Base-by-base conservation (phyloP, 2,329 filamentous ascomycete genomes). In the Colletotrichum cereale region DNA sequence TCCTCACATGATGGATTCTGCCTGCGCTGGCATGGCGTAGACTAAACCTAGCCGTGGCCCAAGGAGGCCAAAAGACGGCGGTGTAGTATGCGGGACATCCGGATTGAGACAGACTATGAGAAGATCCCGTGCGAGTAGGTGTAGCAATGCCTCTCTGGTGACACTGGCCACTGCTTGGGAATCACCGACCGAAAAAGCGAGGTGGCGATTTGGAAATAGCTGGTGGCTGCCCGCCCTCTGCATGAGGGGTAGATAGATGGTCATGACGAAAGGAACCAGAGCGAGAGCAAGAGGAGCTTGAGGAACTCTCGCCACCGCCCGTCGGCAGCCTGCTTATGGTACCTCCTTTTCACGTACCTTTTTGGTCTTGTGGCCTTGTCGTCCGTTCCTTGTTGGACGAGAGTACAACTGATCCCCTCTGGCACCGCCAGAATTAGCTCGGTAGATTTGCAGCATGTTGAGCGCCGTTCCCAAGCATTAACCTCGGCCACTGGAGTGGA, bases 1-100 rank as follows among this genome's bases (percentile, higher is more conserved):
- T 44, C 26, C 47, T 55, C 36, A 62, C 38, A 29, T 67, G 57
- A 67, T 29, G 16, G n/a, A 48, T 47, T 24, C 18, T 38, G n/a
- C 16, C 47, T 62, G 57, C 57, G 36, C 36, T 44, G 48, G 14
- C 36, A 48, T 29, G n/a, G 29, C 50, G 29, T 57, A n/a, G 16
- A 26, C 11, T n/a, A n/a, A 24, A 24, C 18, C 16, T 50, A 5
- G 29, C 6, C 42, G 47, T 29, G 21, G 26, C n/a, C n/a, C 10
- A 5, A 47, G 7, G 5, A 56, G 18, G 21, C 53, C 34, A 14
- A 34, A 38, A 14, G 11, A 56, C 12, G 53, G 53, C 53, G 53
- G 53, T 34, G 31, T 26, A 52, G 48, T 26, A 52, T 7, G 48
- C 26, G 31, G 31, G 26, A 29, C 26, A 29, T 52, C n/a, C 48